Base-by-base conservation (phyloP, 129 eudicot species). In the Tanacetum coccineum region DNA sequence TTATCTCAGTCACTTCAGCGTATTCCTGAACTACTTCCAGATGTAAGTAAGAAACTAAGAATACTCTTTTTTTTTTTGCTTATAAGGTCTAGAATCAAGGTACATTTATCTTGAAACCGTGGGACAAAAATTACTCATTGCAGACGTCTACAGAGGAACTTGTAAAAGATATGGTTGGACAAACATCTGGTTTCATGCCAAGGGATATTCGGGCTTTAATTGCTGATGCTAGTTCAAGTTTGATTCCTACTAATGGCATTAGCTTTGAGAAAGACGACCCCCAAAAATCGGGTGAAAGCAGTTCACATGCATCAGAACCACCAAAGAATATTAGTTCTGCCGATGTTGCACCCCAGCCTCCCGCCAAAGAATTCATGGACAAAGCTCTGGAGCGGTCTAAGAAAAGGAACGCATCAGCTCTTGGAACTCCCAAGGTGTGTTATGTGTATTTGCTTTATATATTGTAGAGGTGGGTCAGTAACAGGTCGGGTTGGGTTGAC, bases 401-500 rank as follows among this genome's bases (percentile, higher is more conserved):
- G 83, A 91, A 83, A 78, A 78, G 95, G 71, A 87, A 81, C 71
- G 97, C 94, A 58, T 82, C 97, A 28, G 95, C 97, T 40, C 82
- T 91, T 62, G 97, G 97, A 52, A 85, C 97, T 70, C 97, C 95
- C 58, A 87, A 91, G 96, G 97, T 91, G 60, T 78, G 71, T 68
- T 45, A 36, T 60, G 9, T 32, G 48, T 53, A 44, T 20, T 39
- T 62, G 42, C 52, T 25, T 55, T 22, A n/a, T 44, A 20, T 28
- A 18, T 62, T 15, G 50, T 13, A 48, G 19, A 22, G 15, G 40
- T 36, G 9, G 40, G 9, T 9, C 13, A 0, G 9, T 25, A 3
- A 47, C 46, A 49, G 40, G 9, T 2, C 40, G 9, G 40, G 40
- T 36, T 36, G 9, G 40, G 40, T 6, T 36, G 40, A 36, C 40